phyloP scores from a whole-genome alignment of 179 eudicot genomes.

The Silene coronaria region DNA sequence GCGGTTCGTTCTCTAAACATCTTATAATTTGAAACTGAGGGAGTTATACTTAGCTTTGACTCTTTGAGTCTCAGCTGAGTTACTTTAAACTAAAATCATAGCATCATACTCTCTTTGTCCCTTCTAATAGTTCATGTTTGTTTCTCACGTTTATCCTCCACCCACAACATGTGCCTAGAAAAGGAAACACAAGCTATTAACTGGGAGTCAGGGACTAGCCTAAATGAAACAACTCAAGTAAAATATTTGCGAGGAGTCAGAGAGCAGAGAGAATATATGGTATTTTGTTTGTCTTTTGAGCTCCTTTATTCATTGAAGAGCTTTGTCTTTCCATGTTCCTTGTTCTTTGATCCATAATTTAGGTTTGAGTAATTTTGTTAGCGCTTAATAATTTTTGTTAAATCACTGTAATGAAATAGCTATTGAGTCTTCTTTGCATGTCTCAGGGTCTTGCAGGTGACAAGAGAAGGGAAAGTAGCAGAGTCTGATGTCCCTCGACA shows the following conservation, averaged over 20 bases:
- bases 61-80: neutral
- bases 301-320: neutral
- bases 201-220: no score
- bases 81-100: neutral
- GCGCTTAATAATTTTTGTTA: neutral
- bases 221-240: no score
- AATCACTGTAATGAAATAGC: neutral
- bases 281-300: neutral
- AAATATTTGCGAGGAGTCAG: no score
- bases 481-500: conserved; percentile 85
- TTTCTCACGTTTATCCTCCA: no score
- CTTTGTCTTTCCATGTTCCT: neutral
- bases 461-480: conserved; percentile 78
- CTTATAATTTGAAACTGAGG: neutral
- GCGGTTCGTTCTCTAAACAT: conserved; percentile 45
- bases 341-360: neutral
- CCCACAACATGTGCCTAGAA: no score
- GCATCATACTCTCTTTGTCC: neutral
- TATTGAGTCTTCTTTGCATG: neutral
- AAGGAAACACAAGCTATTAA: no score
- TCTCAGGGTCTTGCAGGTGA: conserved; percentile 17
- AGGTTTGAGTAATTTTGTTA: neutral
- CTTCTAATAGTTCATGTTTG: no score
- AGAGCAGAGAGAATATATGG: no score
- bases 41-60: neutral